Evolutionary conservation across 2,329 filamentous ascomycete genomes (phyloP).

Genomic region (Botrytis paeoniae): DNA sequence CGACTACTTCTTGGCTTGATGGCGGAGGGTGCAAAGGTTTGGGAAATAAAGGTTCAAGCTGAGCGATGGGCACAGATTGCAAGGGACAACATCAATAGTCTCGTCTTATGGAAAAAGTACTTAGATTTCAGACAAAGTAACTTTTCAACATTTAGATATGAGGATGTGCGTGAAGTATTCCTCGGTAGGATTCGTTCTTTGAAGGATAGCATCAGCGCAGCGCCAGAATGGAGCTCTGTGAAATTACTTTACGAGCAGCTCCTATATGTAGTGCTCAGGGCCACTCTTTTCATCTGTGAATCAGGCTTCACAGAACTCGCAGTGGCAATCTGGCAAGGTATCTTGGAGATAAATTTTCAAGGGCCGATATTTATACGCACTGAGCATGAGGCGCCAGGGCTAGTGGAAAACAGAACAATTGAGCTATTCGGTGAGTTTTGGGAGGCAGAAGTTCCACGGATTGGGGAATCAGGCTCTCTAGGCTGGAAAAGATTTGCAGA

Average conservation of each 20-base stretch:
- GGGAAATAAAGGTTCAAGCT: constrained; percentile 61
- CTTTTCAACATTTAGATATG: constrained; percentile 64
- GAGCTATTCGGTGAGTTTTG: constrained; percentile 69
- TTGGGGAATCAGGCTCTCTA: constrained; percentile 69
- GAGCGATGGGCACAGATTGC: constrained; percentile 65
- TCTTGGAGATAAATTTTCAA: constrained; percentile 70
- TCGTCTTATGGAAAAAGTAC: constrained; percentile 69
- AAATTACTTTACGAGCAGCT: constrained; percentile 41
- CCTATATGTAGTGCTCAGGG: constrained; percentile 69
- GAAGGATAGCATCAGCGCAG: constrained; percentile 26
- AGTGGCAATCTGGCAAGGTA: constrained; percentile 76
- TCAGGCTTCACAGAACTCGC: constrained; percentile 76
- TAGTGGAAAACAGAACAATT: constrained; percentile 23
- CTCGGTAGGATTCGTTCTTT: constrained; percentile 55
- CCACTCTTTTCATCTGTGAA: constrained; percentile 72
- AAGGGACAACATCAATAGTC: constrained; percentile 52
- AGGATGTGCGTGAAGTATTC: constrained; percentile 59
- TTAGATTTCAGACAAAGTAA: constrained; percentile 70
- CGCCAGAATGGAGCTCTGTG: neutral
- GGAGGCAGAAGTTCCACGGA: constrained; percentile 76
- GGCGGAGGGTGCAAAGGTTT: constrained; percentile 69
- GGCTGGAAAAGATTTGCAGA: constrained; percentile 64
- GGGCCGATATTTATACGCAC: constrained; percentile 43
- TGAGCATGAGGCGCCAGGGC: constrained; percentile 14
- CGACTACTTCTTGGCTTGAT: constrained; percentile 66